phyloP scores from a whole-genome alignment of 2,329 filamentous ascomycete genomes.

The Neonectria faginata region DNA sequence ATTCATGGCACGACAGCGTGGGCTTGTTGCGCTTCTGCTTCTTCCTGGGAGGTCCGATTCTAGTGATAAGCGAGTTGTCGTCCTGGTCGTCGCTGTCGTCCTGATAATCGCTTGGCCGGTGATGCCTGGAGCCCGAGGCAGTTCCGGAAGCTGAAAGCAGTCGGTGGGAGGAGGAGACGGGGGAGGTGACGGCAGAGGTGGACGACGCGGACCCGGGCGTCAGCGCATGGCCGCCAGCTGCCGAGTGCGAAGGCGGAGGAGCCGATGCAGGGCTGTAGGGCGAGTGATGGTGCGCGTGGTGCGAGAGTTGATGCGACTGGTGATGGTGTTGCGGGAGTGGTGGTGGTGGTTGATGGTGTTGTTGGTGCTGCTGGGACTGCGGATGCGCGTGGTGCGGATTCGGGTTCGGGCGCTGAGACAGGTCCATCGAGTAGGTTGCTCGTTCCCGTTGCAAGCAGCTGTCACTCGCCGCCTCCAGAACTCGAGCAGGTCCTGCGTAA shows the following conservation, averaged over 20 bases:
- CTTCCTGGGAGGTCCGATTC: constrained; percentile 65
- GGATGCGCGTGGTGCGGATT: constrained; percentile 43
- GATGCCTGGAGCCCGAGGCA: constrained; percentile 31
- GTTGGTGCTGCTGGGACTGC: constrained; percentile 33
- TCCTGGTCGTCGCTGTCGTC: constrained; percentile 39
- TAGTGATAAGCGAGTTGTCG: constrained; percentile 37
- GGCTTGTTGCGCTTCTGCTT: constrained; percentile 89
- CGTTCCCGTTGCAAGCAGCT: constrained; percentile 15
- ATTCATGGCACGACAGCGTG: constrained; percentile 81
- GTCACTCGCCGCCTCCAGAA: constrained; percentile 26
- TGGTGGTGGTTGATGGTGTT: constrained; percentile 35
- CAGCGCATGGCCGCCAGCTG: constrained; percentile 36
- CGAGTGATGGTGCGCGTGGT: constrained; percentile 36
- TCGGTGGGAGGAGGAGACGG: constrained; percentile 42
- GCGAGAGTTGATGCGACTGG: constrained; percentile 32
- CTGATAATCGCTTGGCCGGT: constrained; percentile 33
- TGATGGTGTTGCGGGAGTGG: constrained; percentile 30
- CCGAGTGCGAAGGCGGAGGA: constrained; percentile 32
- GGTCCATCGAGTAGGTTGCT: constrained; percentile 41
- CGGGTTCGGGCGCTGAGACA: constrained; percentile 45
- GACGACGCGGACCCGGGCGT: constrained; percentile 46
- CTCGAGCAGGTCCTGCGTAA: constrained; percentile 16
- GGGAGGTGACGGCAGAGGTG: constrained; percentile 42
- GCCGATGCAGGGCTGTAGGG: constrained; percentile 36
- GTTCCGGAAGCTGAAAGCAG: constrained; percentile 40